Evolutionary conservation across 2,329 filamentous ascomycete genomes (phyloP), one percentile per base, ranked within the genome.

Genomic region (Ramularia endophylla): DNA sequence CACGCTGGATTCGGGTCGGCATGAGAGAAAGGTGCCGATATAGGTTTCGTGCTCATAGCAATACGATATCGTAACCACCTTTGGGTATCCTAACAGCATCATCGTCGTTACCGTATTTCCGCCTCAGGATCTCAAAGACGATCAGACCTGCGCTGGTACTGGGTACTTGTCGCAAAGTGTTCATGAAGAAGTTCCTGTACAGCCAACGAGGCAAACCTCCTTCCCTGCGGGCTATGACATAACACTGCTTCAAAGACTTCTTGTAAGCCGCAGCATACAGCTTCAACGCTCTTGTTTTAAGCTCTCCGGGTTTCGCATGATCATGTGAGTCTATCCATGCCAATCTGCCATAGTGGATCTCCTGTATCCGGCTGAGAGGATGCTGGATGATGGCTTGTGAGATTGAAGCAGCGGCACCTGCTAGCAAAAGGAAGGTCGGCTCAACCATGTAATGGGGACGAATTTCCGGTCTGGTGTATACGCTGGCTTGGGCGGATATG

Each of bases 121-220:
- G 70, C 42, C 85, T 69, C 27, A 87, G 78, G 32, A 89, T 59
- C 64, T 89, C 85, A 59, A 89, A 89, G 15, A 87, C 85, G 51
- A 89, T 85, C 44, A 89, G 60, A 0, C 83, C 85, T 0, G 84
- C 84, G 45, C 80, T 84, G 2, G 85, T 88, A 58, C 82, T 85
- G 0, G 85, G 85, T 2, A 86, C 81, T 63, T 87, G 83, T 4
- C 81, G 70, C 38, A 87, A 73, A 1, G 84, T 84, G 40, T 75
- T 81, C 74, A 77, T 77, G 72, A 83, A 79, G 59, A 88, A 87
- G 9, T 80, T 82, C 4, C 77, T 70, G 57, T 84, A 89, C 5
- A 88, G 62, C 75, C 83, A 88, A 11, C 66, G 69, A 16, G 71
- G 59, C 60, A 82, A 70, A 1, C 75, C 73, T 12, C 75, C 70